These are phyloP conservation scores for Coemansia umbellata DNA, from an alignment of 192 early-diverging fungal species.

Conservation along the genomic window DNA sequence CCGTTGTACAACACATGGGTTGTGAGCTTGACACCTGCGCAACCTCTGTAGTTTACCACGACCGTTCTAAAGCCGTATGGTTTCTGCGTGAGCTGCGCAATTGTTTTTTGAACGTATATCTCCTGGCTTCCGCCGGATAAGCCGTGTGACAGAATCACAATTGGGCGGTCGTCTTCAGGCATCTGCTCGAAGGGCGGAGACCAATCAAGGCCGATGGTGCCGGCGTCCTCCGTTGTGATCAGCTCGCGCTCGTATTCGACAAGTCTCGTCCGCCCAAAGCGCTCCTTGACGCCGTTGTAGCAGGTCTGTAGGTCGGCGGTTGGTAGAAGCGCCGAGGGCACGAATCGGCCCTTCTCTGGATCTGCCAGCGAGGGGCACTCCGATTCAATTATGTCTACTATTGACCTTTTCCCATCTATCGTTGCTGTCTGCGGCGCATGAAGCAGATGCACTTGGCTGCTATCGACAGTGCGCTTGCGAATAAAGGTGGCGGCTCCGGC, in stretches of 20 bases:
- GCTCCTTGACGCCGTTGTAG: slow-evolving; percentile 47
- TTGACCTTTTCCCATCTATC: slow-evolving; percentile 11
- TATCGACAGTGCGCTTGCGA: slow-evolving; percentile 36
- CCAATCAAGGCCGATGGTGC: slow-evolving; percentile 87
- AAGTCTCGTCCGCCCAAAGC: slow-evolving; percentile 28
- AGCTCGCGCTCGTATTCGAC: slow-evolving; percentile 53
- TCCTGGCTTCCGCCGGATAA: slow-evolving; percentile 91
- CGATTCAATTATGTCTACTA: slow-evolving; percentile 21
- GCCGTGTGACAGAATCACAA: slow-evolving; percentile 82
- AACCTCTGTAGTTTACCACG: slow-evolving; percentile 88
- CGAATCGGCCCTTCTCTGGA: slow-evolving; percentile 51
- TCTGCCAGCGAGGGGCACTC: slow-evolving; percentile 59
- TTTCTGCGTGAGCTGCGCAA: slow-evolving; percentile 55
- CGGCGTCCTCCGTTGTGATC: slow-evolving; percentile 73
- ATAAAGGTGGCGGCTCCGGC: slow-evolving; percentile 16
- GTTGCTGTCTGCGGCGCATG: slow-evolving; percentile 33
- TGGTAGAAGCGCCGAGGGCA: slow-evolving; percentile 67
- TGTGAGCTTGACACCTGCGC: slow-evolving; percentile 74
- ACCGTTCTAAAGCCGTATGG: slow-evolving; percentile 70
- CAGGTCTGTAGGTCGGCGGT: slow-evolving; percentile 78
- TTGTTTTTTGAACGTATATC: slow-evolving; percentile 76
- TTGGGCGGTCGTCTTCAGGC: slow-evolving; percentile 63
- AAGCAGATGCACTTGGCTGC: slow-evolving; percentile 30
- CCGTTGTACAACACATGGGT: slow-evolving; percentile 80
- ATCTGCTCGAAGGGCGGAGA: slow-evolving; percentile 55